Conservation (phyloP, 2,329 filamentous ascomycete species). For the Xylaria sp. region DNA sequence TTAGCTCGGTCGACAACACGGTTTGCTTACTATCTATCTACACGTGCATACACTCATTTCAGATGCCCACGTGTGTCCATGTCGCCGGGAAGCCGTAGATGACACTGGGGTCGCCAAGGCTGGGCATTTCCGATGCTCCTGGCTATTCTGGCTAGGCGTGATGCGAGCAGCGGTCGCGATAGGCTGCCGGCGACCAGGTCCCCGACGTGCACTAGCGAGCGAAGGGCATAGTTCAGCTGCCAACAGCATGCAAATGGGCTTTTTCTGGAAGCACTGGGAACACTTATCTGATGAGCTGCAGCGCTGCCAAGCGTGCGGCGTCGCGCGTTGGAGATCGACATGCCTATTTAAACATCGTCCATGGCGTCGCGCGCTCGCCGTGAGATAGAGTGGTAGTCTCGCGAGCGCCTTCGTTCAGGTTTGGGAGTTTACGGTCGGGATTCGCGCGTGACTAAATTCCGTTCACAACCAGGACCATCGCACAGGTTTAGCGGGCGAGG, state of each 20-base stretch:
- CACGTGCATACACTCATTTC: too few relatives aligned
- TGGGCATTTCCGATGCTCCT: slow-evolving; percentile 17
- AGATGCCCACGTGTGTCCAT: neutral
- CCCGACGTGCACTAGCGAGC: neutral
- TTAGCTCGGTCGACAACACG: neutral
- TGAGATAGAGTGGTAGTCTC: too few relatives aligned
- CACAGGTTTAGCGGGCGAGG: too few relatives aligned
- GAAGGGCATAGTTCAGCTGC: neutral
- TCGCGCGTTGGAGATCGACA: neutral
- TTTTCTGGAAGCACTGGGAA: neutral
- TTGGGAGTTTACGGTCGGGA: neutral
- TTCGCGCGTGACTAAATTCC: neutral
- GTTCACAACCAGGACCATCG: too few relatives aligned
- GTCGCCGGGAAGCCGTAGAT: neutral
- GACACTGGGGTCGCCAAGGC: slow-evolving; percentile 6
- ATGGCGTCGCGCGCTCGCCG: too few relatives aligned
- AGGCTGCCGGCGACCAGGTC: slow-evolving; percentile 10
- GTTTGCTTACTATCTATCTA: neutral
- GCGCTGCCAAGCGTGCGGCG: slow-evolving; percentile 1
- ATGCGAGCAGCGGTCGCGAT: slow-evolving; percentile 5
- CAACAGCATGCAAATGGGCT: neutral
- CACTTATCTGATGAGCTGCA: neutral
- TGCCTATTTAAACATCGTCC: slow-evolving; percentile 13
- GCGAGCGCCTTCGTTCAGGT: too few relatives aligned
- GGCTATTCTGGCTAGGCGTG: slow-evolving; percentile 13